Base-by-base conservation (phyloP, 495 filamentous ascomycete species). In the Hypoxylon subgilvum region DNA sequence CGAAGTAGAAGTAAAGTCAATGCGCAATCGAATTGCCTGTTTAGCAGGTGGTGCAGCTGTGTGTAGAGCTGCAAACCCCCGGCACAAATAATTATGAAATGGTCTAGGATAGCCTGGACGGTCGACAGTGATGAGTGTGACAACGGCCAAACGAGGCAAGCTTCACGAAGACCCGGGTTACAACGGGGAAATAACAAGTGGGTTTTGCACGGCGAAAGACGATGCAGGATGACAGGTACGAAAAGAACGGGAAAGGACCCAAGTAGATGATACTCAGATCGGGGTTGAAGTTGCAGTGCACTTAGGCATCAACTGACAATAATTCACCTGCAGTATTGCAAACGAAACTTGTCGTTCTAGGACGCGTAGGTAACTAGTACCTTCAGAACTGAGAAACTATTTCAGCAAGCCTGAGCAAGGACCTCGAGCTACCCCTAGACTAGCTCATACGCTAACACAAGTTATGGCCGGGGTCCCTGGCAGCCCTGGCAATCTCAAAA, bases 121-220 rank as follows among this genome's bases (percentile, higher is more conserved):
- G 12, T 41, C 22, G 35, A 28, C 12, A 50, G 52, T 42, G 52
- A 57, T 25, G 22, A 57, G 43, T 57, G 59, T 63, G 60, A 58
- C 53, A 58, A 8, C 3, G 23, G 23, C 53, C 54, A 55, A 59
- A 64, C 54, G 61, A 64, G 46, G 54, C 38, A 57, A 58, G 38
- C 53, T 53, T 63, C 35, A 57, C 53, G 35, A 49, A 50, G 36
- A 40, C 23, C 49, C 38, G 49, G 41, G 61, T 55, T 59, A 45
- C 45, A 59, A 55, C 54, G 61, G 61, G 61, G 61, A 64, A 64
- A 64, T 64, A 64, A 64, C 21, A 64, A 64, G 61, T 57, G 54
- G 61, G 54, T 38, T 55, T 46, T 2, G 4, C 5, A 51, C 42
- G 46, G 16, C 35, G 35, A 56, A 63, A 43, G 32, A 17, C 60